phyloP scores from a whole-genome alignment of 208 protist genomes.

The Crithidia mellificae region DNA sequence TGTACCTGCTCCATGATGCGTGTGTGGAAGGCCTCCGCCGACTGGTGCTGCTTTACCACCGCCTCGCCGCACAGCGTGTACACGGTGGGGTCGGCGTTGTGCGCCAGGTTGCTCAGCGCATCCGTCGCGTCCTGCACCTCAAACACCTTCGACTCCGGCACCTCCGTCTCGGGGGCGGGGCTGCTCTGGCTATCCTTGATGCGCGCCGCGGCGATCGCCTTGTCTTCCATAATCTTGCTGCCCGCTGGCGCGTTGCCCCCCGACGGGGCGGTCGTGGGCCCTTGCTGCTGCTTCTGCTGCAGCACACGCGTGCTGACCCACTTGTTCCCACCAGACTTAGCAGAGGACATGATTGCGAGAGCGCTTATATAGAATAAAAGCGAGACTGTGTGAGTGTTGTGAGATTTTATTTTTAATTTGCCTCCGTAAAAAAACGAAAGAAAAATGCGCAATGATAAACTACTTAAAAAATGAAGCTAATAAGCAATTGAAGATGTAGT shows the following conservation, averaged over 20 bases:
- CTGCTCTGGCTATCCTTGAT: slow-evolving; percentile 40
- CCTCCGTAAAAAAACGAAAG: too few species aligned
- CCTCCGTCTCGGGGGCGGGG: slow-evolving; percentile 34
- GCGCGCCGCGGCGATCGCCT: slow-evolving; percentile 44
- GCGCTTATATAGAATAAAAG: not conserved
- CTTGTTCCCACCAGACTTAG: slow-evolving; percentile 25
- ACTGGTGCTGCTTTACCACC: slow-evolving; percentile 33
- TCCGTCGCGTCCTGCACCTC: slow-evolving; percentile 83
- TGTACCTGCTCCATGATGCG: slow-evolving; percentile 41
- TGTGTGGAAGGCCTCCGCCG: slow-evolving; percentile 39
- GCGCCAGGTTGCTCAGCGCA: slow-evolving; percentile 81
- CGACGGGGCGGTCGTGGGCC: slow-evolving; percentile 19
- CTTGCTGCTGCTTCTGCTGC: slow-evolving; percentile 44
- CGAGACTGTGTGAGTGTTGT: not conserved
- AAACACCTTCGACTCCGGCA: slow-evolving; percentile 58
- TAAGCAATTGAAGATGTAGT: too few species aligned
- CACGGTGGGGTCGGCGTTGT: slow-evolving; percentile 47
- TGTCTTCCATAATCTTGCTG: slow-evolving; percentile 59
- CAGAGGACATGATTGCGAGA: slow-evolving; percentile 6
- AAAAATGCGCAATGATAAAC: too few species aligned
- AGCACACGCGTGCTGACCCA: slow-evolving; percentile 41
- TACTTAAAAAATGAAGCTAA: too few species aligned
- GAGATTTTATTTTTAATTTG: too few species aligned
- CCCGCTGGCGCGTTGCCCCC: slow-evolving; percentile 21
- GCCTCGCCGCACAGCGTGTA: slow-evolving; percentile 40